Conservation (phyloP, 2,329 filamentous ascomycete genomes). For the Phoma sp. region DNA sequence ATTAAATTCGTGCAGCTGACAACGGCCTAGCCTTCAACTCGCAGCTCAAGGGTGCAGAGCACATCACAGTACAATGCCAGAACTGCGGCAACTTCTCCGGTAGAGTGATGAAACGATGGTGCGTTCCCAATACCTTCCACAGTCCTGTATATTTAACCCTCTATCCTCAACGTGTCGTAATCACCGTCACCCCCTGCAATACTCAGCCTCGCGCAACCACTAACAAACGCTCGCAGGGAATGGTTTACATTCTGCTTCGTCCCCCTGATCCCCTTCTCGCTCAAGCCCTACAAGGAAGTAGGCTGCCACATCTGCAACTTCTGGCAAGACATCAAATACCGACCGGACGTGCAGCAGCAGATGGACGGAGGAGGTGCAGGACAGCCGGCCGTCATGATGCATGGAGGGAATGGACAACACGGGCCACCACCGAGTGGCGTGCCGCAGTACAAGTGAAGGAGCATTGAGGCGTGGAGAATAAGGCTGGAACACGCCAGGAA, state of each 20-base stretch:
- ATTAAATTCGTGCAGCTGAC: background rate
- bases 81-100: conserved; percentile 59
- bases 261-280: conserved; percentile 73
- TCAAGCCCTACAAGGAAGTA: conserved; percentile 66
- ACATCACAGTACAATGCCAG: conserved; percentile 59
- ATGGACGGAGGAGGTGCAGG: conserved; percentile 22
- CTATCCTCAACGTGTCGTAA: background rate
- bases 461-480: background rate
- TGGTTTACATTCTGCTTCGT: conserved; percentile 85
- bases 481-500: background rate
- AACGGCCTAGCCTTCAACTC: conserved; percentile 53
- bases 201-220: background rate
- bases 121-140: conserved; percentile 11
- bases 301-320: conserved; percentile 79
- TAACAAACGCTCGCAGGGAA: conserved; percentile 39
- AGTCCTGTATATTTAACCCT: background rate
- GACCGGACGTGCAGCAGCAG: conserved; percentile 46
- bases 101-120: conserved; percentile 56
- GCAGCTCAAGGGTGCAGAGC: conserved; percentile 55
- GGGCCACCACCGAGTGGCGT: conserved; percentile 27
- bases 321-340: conserved; percentile 63
- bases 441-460: conserved; percentile 31
- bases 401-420: conserved; percentile 21
- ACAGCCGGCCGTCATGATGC: conserved; percentile 34
- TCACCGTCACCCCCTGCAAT: background rate